Evolutionary conservation across 75 land plant genomes (phyloP), one percentile per base, ranked within the genome.

Genomic region (Sequoia sempervirens): DNA sequence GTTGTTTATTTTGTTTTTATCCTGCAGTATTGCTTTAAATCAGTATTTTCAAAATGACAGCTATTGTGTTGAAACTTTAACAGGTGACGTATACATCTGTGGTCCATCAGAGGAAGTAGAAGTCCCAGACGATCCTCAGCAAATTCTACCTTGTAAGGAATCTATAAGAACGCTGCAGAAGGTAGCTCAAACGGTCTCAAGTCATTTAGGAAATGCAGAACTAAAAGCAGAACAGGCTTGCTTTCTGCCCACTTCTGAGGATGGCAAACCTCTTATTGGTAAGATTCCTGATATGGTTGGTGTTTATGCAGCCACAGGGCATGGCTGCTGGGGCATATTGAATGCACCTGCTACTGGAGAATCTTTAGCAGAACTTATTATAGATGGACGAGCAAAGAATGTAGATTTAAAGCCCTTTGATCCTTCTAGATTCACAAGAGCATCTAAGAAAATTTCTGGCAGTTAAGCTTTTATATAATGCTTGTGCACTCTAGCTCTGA

Each of bases 301-400:
- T 6, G 94, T 91, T 72, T 96, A 91, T 84, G 97, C 92, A 66
- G 97, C 94, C 0, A 95, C 97, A 0, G 99, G 99, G 2, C 99
- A 96, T 68, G 92, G 95, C 75, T 96, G 96, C 74, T 96, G 99
- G 99, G 99, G 99, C 6, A 96, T 96, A 26, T 85, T 96, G 56
- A 96, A 96, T 82, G 97, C 94, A 41, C 99, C 99, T 1, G 97
- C 95, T 14, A 96, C 97, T 34, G 97, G 99, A 1, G 95, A 95
- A 23, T 90, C 92, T 40, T 37, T 96, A 85, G 92, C 97, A 3
- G 97, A 96, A 91, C 93, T 95, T 79, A 89, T 96, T 32, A 73
- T 96, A 32, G 94, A 95, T 79, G 98, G 98, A 0, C 43, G 46
- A 2, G 83, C 95, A 23, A 85, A 75, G 23, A 86, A 89, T 74